A percentile compares a stretch with the other conserved stretches of the same genome.
These are phyloP conservation scores for Camellia japonica DNA, from an alignment of 148 eudicot genomes.

Conservation along the genomic window DNA sequence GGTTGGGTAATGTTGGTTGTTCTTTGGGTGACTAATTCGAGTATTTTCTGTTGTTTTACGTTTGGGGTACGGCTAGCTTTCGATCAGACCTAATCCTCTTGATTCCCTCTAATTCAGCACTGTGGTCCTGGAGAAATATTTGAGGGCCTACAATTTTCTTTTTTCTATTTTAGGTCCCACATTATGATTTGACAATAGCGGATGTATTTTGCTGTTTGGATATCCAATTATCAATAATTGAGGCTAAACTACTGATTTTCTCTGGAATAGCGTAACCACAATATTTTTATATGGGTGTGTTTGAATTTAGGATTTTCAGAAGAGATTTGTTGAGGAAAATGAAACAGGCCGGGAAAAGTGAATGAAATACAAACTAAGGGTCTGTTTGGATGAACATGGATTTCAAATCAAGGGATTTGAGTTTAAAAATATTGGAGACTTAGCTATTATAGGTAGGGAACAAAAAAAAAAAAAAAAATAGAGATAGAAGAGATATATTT, in stretches of 20 bases:
- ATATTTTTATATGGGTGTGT: not conserved
- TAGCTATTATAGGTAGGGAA: too few species aligned
- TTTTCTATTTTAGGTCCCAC: not conserved
- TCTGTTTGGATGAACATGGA: too few species aligned
- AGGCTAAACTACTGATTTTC: not conserved
- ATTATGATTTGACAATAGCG: not conserved
- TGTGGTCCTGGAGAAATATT: not conserved
- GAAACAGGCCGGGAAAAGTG: too few species aligned
- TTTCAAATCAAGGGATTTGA: too few species aligned
- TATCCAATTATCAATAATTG: not conserved
- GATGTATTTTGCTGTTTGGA: not conserved
- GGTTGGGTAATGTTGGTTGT: not conserved
- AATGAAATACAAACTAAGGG: too few species aligned
- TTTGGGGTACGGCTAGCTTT: not conserved
- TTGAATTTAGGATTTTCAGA: too few species aligned
- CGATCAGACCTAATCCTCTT: not conserved
- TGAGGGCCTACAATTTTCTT: not conserved
- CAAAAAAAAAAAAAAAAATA: too few species aligned
- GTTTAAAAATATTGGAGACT: too few species aligned
- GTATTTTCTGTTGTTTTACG: not conserved
- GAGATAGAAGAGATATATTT: too few species aligned
- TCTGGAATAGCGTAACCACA: not conserved
- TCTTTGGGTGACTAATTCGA: too few species aligned
- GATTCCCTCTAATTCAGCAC: not conserved
- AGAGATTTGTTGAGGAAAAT: too few species aligned